Base-by-base conservation (phyloP, 306 rosid genomes). In the Heteromeles arbutifolia region DNA sequence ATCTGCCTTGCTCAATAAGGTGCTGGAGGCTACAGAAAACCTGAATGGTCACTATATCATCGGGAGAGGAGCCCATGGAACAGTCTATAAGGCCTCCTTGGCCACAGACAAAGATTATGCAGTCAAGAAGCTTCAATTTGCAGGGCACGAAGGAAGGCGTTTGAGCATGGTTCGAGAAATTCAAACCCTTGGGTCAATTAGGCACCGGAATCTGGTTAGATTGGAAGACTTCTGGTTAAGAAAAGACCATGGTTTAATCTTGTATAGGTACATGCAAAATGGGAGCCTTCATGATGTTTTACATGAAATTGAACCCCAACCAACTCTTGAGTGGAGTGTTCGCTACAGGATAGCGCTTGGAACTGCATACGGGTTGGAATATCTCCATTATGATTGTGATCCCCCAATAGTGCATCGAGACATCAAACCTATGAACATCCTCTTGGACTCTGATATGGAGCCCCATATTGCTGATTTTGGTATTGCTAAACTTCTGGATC, bases 21-120 rank as follows among this genome's bases (percentile, higher is more conserved):
- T 87, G 17, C 78, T 90, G 88, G 81, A 87, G 74, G 96, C 90
- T 31, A 91, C 98, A 12, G 85, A 4, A 9, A 87, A 91, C 69
- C 82, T 94, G 14, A 82, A 81, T 68, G 96, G 87, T 25, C 75
- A 52, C 61, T 85, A 79, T 82, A 39, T 94, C 25, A 86, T 94
- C 7, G 98, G 98, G n/a, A 84, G 85, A 85, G 98, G 98, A 81
- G 91, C 93, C 15, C 97, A 94, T 69, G 97, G 98, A 83, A 81
- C 84, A 56, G 96, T 94, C 52, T 94, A 94, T 57, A 90, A 85
- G 84, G 97, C 93, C 64, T 53, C 72, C 18, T 44, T 87, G 29
- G 80, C 77, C 67, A 81, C 88, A 21, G 77, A 83, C 77, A 58
- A 75, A 61, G 84, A 74, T 74, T 90, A 65, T 81, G 98, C 96